These are phyloP conservation scores for Cryptococcus maquisensis DNA, from an alignment of 1,284 basidiomycete species.

Conservation along the genomic window DNA sequence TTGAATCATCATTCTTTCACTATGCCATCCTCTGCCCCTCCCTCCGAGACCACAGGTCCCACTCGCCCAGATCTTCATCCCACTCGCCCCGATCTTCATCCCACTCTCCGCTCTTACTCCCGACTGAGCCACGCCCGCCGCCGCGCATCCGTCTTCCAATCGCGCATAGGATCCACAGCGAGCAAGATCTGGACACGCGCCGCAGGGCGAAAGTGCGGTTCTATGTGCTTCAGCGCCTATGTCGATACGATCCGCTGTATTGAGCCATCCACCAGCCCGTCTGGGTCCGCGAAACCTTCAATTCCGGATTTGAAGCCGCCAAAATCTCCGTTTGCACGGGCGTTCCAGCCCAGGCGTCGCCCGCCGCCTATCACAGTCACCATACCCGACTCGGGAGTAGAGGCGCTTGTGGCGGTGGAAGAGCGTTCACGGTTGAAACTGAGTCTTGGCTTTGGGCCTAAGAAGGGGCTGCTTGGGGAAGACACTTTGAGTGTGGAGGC, in stretches of 20 bases:
- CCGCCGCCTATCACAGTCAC: background rate
- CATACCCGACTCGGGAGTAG: conserved; percentile 13
- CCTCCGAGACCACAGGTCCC: background rate
- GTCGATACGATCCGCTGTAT: conserved; percentile 27
- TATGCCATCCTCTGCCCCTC: conserved; percentile 7
- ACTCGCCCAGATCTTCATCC: conserved; percentile 1
- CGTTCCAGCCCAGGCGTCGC: background rate
- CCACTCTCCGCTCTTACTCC: background rate
- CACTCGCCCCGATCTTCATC: conserved; percentile 2
- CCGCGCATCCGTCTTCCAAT: conserved; percentile 22
- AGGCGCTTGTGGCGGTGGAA: conserved; percentile 22
- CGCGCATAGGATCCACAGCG: conserved; percentile 25
- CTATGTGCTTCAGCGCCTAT: conserved; percentile 23
- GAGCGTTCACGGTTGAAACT: conserved; percentile 17
- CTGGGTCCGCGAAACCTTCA: conserved; percentile 8
- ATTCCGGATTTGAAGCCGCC: background rate
- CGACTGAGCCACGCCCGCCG: conserved; percentile 8
- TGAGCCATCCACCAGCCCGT: conserved; percentile 14
- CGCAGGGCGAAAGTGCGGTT: conserved; percentile 34
- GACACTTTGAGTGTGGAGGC: conserved; percentile 31
- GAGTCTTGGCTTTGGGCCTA: conserved; percentile 36
- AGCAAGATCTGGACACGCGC: conserved; percentile 32
- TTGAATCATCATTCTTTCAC: conserved; percentile 14
- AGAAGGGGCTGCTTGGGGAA: conserved; percentile 30
- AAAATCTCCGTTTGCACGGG: background rate